Conservation (phyloP, 306 rosid genomes). For the Erythrophleum fordii region DNA sequence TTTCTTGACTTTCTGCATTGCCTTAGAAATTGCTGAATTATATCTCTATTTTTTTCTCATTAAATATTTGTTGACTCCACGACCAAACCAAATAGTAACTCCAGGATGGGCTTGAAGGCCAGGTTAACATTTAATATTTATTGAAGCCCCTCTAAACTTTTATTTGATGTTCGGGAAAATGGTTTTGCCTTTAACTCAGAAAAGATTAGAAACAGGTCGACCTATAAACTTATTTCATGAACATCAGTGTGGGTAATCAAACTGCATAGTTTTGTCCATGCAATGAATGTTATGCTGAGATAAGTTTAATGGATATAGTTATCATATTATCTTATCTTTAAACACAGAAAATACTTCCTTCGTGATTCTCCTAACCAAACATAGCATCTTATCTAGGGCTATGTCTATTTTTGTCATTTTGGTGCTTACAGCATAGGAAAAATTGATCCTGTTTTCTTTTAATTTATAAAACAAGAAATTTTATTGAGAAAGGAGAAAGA, state of each 20-base stretch:
- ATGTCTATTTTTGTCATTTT: neutral
- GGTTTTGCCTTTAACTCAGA: neutral
- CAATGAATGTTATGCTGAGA: neutral
- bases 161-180: conserved; percentile 17
- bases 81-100: conserved; percentile 32
- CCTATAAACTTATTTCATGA: neutral
- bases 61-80: neutral
- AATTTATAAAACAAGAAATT: neutral
- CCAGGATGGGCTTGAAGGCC: conserved; percentile 1
- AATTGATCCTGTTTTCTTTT: too few relatives aligned
- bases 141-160: neutral
- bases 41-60: conserved; percentile 3
- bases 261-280: neutral
- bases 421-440: neutral
- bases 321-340: neutral
- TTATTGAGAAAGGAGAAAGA: neutral
- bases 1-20: conserved; percentile 19
- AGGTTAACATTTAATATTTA: neutral
- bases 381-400: neutral
- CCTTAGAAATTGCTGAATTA: conserved; percentile 15
- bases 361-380: neutral
- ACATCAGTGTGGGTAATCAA: neutral
- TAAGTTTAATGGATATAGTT: neutral
- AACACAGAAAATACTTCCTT: neutral
- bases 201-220: conserved; percentile 1